Percentiles rank a stretch among this genome's conserved stretches.
These are phyloP conservation scores for Termitomyces heimii DNA, from an alignment of 768 basidiomycete genomes.

Conservation along the genomic window DNA sequence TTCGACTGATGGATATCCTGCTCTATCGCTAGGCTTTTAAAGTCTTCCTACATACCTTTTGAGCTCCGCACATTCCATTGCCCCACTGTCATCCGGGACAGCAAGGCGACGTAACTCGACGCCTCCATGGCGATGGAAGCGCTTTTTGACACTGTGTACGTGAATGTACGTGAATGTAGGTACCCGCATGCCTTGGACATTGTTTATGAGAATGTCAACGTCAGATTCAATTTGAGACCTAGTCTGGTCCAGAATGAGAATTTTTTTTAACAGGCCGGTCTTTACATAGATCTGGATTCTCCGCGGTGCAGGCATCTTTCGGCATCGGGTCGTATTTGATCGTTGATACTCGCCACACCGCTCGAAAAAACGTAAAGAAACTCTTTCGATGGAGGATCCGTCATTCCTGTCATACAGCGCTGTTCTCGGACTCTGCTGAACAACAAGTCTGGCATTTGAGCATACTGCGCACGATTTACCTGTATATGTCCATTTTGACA, in stretches of 20 bases:
- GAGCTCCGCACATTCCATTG: neutral
- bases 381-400: too few relatives aligned
- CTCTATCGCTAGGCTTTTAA: neutral
- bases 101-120: neutral
- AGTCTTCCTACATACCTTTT: neutral
- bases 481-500: neutral
- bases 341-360: neutral
- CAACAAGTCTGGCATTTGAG: neutral
- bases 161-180: neutral
- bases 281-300: neutral
- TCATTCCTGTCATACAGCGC: neutral
- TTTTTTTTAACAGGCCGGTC: neutral
- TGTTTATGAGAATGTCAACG: neutral
- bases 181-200: neutral
- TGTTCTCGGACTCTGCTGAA: neutral
- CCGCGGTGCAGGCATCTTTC: neutral
- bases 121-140: neutral
- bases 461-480: neutral
- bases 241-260: neutral
- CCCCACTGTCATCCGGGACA: neutral
- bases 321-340: neutral
- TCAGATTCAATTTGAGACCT: neutral
- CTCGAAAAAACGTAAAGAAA: neutral
- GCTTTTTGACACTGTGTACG: neutral
- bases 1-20: neutral